Base-by-base conservation (phyloP, 495 filamentous ascomycete species). In the Talaromyces proteolyticus region DNA sequence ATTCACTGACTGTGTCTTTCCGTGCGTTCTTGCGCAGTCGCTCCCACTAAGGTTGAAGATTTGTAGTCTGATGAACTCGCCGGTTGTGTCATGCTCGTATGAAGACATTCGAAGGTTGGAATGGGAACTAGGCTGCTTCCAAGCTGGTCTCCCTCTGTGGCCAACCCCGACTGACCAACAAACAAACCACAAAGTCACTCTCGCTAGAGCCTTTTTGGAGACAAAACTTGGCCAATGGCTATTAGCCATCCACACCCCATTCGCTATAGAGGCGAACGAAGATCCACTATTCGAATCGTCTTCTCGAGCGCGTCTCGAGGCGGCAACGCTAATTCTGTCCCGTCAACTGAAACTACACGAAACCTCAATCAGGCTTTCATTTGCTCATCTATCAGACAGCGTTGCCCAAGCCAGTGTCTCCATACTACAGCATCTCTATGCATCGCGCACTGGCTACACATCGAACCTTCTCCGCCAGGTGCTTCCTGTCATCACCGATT, bases 61-160 rank as follows among this genome's bases (percentile, higher is more conserved):
- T 2, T 71, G 69, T 42, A 48, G 44, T 2, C 36, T 74, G 22
- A 72, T 72, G 67, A 65, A 74, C 50, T 70, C 70, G 3, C 69
- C 69, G 4, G 63, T 63, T 0, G 65, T 74, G 23, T 70, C 51
- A 24, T 74, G 70, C 47, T 62, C 66, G 22, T 74, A 74, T 26
- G 69, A 74, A 21, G 70, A 74, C 22, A 70, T 74, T n/a, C 62
- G 65, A 10, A 64, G 58, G 3, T 44, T 74, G 20, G 69, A 74
- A 36, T 68, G 65, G 63, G 70, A 72, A 40, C 45, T 74, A 16
- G 63, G 49, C 45, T 62, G 61, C 6, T 58, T 70, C 16, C 54
- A 71, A n/a, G 61, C 69, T 42, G 58, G 56, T 2, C 64, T 72
- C 39, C 70, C 70, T 0, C 16, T 44, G 3, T 74, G 70, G 70